These are phyloP conservation scores for Oemleria cerasiformis DNA, from an alignment of 306 rosid genomes.

Conservation along the genomic window DNA sequence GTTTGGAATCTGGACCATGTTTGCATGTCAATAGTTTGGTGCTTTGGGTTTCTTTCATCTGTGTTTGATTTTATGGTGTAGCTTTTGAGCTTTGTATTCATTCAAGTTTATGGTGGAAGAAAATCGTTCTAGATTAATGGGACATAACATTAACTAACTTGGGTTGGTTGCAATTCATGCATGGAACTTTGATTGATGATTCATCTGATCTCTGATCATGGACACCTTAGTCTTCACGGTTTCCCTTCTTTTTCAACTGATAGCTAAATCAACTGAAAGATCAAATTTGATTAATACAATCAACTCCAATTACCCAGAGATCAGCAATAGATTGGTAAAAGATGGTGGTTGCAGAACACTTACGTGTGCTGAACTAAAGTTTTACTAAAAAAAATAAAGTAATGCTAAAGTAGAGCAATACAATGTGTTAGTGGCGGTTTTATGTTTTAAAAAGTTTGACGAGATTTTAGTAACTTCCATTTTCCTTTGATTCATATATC, in stretches of 20 bases:
- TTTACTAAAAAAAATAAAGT: background rate
- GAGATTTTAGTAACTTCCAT: background rate
- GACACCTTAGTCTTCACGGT: too few relatives aligned
- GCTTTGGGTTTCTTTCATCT: background rate
- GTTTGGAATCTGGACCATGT: constrained; percentile 7
- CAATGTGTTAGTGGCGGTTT: background rate
- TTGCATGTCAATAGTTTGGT: background rate
- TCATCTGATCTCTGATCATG: too few relatives aligned
- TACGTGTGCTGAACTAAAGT: background rate
- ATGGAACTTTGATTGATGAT: background rate
- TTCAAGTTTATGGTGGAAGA: background rate
- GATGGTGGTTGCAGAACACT: background rate
- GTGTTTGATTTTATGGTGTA: background rate
- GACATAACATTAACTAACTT: background rate
- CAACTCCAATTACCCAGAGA: background rate
- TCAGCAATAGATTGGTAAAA: background rate
- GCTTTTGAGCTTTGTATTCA: background rate
- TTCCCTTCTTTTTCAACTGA: too few relatives aligned
- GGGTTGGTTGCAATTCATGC: background rate
- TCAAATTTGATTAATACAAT: background rate
- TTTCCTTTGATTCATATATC: background rate
- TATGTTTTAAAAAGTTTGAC: background rate
- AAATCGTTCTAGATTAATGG: background rate
- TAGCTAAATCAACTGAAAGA: background rate
- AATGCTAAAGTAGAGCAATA: background rate